Conservation (phyloP, 257 asterid genomes). For the Scutellaria barbata region DNA sequence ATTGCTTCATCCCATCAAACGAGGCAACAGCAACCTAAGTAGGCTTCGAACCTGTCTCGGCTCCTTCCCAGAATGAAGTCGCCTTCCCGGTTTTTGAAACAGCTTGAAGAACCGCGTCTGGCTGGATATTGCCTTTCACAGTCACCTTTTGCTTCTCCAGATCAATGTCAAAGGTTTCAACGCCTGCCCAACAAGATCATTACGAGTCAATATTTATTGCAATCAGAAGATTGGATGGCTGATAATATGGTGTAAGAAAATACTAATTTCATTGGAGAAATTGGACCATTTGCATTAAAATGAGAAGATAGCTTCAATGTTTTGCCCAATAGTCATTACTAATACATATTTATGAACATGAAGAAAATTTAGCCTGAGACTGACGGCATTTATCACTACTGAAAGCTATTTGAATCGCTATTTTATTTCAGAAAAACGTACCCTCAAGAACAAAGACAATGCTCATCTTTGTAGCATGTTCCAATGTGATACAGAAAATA, state of each 20-base stretch:
- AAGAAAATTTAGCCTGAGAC: background rate
- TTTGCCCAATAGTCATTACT: background rate
- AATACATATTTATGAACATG: background rate
- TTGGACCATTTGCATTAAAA: background rate
- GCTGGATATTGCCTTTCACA: slow-evolving; percentile 66
- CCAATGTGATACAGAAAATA: background rate
- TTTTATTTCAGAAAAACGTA: background rate
- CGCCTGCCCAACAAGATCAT: slow-evolving; percentile 52
- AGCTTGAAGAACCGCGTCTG: slow-evolving; percentile 73
- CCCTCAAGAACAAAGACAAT: slow-evolving; percentile 4
- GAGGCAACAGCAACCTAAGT: slow-evolving; percentile 43
- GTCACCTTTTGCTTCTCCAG: slow-evolving; percentile 83
- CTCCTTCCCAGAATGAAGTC: slow-evolving; percentile 80
- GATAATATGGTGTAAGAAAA: background rate
- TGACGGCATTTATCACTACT: background rate
- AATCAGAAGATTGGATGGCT: background rate
- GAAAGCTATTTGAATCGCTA: background rate
- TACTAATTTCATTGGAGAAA: background rate
- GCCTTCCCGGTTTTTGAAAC: slow-evolving; percentile 87
- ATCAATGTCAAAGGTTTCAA: slow-evolving; percentile 77
- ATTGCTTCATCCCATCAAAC: slow-evolving; percentile 22
- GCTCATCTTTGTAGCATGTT: background rate
- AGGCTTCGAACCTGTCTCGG: slow-evolving; percentile 39
- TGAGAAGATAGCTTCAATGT: background rate
- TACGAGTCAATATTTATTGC: background rate